phyloP scores from a whole-genome alignment of 352 stramenopile genomes.

The Pythium vanterpoolii region DNA sequence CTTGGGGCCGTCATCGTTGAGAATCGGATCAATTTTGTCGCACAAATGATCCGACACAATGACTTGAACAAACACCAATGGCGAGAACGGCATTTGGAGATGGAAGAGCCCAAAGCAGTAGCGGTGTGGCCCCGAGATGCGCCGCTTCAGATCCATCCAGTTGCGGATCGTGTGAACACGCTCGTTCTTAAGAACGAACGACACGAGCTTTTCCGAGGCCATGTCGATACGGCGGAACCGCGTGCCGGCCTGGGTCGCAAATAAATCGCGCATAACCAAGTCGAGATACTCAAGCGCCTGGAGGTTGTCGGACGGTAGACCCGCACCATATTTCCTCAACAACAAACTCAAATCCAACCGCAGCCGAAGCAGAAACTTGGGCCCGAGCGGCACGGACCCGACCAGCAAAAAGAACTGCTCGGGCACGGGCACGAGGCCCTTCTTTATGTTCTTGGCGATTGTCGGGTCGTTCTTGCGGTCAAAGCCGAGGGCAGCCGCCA shows the following conservation, averaged over 20 bases:
- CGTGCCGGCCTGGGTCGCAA: conserved; percentile 78
- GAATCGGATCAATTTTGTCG: conserved; percentile 54
- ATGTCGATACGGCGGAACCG: conserved; percentile 78
- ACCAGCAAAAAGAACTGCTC: conserved; percentile 82
- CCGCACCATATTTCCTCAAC: conserved; percentile 45
- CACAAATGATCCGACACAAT: conserved; percentile 69
- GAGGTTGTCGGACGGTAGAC: conserved; percentile 43
- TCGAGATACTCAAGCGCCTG: conserved; percentile 77
- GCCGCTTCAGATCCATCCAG: conserved; percentile 63
- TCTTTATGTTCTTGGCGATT: conserved; percentile 84
- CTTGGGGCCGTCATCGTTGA: conserved; percentile 46
- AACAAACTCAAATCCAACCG: conserved; percentile 58
- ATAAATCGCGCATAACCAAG: conserved; percentile 80
- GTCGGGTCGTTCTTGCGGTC: conserved; percentile 78
- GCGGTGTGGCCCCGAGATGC: conserved; percentile 58
- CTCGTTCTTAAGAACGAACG: conserved; percentile 75
- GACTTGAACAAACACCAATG: conserved; percentile 77
- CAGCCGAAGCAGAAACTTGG: conserved; percentile 71
- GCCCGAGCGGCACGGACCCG: conserved; percentile 61
- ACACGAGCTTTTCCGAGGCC: conserved; percentile 57
- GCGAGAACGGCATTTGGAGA: conserved; percentile 63
- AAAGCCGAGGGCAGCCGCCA: conserved; percentile 72
- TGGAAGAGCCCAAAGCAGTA: conserved; percentile 86
- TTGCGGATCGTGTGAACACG: conserved; percentile 67
- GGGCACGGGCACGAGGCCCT: conserved; percentile 70